Evolutionary conservation across 2,329 filamentous ascomycete genomes (phyloP).

Genomic region (Rhexocercosporidium sp.): DNA sequence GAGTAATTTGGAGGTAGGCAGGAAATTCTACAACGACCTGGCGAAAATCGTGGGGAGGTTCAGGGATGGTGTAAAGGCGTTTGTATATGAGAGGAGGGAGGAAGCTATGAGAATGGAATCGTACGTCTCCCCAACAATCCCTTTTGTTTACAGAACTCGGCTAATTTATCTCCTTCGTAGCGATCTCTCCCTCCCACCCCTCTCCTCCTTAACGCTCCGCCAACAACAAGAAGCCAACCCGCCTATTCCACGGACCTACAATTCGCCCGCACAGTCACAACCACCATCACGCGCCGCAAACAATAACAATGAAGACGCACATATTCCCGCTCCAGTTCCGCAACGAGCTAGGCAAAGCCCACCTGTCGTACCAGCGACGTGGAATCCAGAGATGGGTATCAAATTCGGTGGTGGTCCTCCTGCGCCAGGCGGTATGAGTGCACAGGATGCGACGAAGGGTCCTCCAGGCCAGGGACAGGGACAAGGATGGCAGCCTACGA

Average conservation of each 20-base stretch:
- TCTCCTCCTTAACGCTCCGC: constrained; percentile 35
- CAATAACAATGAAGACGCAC: constrained; percentile 25
- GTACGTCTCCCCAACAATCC: constrained; percentile 51
- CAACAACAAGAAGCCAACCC: constrained; percentile 30
- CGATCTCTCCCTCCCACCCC: constrained; percentile 26
- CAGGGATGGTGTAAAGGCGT: constrained; percentile 77
- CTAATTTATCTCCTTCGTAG: constrained; percentile 34
- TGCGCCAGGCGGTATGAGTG: background rate
- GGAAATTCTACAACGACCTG: constrained; percentile 97
- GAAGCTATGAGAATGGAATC: constrained; percentile 81
- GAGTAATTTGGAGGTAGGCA: constrained; percentile 85
- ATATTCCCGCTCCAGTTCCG: constrained; percentile 52
- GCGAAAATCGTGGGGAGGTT: constrained; percentile 86
- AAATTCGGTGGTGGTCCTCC: constrained; percentile 63
- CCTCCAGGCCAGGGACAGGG: background rate
- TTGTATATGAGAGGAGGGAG: constrained; percentile 79
- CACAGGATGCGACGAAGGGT: background rate
- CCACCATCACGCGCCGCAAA: constrained; percentile 39
- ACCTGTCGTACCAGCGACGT: constrained; percentile 60
- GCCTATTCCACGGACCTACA: constrained; percentile 24
- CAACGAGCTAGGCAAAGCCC: constrained; percentile 56
- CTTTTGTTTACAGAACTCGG: background rate
- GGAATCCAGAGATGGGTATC: constrained; percentile 83
- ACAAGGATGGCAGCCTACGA: constrained; percentile 8
- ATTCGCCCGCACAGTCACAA: constrained; percentile 11